Conservation (phyloP, 306 rosid species). For the Pueraria montana region DNA sequence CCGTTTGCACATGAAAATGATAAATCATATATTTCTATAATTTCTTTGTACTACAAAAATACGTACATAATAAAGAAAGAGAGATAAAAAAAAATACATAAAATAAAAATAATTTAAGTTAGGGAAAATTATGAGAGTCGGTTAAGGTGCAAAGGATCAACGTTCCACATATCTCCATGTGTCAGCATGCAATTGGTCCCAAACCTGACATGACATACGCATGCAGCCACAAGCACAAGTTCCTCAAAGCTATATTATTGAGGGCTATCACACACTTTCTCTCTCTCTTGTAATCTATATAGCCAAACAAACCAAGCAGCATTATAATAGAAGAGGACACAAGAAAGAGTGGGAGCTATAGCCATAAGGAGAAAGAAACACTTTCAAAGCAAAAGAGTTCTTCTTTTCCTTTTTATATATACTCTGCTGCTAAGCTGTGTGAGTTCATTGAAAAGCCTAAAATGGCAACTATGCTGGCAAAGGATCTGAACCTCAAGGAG, state of each 20-base stretch:
- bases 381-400: conserved; percentile 40
- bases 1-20: conserved; percentile 41
- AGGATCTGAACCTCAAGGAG: conserved; percentile 75
- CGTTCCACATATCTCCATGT: conserved; percentile 46
- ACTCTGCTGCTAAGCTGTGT: conserved; percentile 6
- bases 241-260: conserved; percentile 72
- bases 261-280: conserved; percentile 20
- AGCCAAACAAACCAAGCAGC: conserved; percentile 52
- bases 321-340: conserved; percentile 58
- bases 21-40: not conserved
- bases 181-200: conserved; percentile 36
- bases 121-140: conserved; percentile 18
- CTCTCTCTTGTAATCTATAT: conserved; percentile 56
- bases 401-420: not conserved
- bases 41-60: not conserved
- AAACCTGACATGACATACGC: conserved; percentile 55
- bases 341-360: conserved; percentile 6
- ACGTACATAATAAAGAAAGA: not conserved
- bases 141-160: conserved; percentile 53
- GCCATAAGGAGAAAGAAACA: conserved; percentile 40
- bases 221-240: conserved; percentile 70
- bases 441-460: conserved; percentile 51
- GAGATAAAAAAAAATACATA: not conserved
- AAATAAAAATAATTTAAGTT: not conserved
- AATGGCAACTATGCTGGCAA: conserved; percentile 57